Base-by-base conservation (phyloP, 2,329 filamentous ascomycete genomes). In the Neopestalotiopsis clavispora region DNA sequence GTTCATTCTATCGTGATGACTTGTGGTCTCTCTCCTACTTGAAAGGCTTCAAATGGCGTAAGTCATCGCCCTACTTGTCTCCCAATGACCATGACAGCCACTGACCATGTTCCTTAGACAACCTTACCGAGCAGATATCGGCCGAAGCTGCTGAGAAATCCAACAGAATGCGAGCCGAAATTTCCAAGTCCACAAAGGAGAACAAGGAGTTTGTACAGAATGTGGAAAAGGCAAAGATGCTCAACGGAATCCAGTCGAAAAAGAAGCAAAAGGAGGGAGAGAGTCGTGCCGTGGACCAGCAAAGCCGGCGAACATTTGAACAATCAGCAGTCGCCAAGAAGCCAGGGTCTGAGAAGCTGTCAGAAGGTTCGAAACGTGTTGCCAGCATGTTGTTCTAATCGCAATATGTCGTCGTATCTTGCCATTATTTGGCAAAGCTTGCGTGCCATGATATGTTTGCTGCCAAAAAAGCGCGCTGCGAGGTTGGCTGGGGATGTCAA, bases 21-120 rank as follows among this genome's bases (percentile, higher is more conserved):
- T 87, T 97, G 59, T 97, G 94, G 94, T 95, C 92, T 74, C 83
- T 96, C 71, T 87, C 92, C 70, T 97, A 97, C 76, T 82, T 97
- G 71, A 91, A 89, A 71, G 93, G 92, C 1, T 95, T 96, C 83
- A 96, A 95, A 80, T 97, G 94, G 94, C 84, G 61, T 64, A 49
- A 4, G 61, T 64, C 14, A 30, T 38, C 14, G 6, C 23, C n/a
- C 4, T 57, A 10, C 72, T 74, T 72, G 71, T 10, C 34, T 38
- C 13, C 69, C 68, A 63, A 56, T n/a, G 30, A 40, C 3, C 80
- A 34, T 23, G n/a, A 4, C n/a, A 20, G 3, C 62, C 81, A 32
- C 30, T 73, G 70, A 38, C 20, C 4, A 6, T 49, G 12, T 30
- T 10, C 23, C 23, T 10, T 30, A 64, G 61, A 87, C 71, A 85